phyloP scores from a whole-genome alignment of 2,329 filamentous ascomycete genomes.

The Botrytis porri region DNA sequence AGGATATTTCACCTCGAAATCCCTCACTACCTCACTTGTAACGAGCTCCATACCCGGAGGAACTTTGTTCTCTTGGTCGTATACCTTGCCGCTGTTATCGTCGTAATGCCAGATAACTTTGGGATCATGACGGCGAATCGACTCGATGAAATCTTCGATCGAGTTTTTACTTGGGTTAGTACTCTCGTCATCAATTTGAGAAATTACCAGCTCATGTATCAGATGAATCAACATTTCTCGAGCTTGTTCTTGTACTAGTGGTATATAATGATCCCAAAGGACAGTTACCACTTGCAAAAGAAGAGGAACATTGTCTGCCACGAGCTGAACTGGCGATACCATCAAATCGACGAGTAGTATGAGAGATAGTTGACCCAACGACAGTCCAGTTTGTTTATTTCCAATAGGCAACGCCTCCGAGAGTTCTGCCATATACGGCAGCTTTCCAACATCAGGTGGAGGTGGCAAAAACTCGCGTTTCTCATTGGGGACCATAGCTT shows the following conservation, averaged over 20 bases:
- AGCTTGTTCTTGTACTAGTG: slow-evolving; percentile 92
- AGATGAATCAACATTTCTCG: slow-evolving; percentile 97
- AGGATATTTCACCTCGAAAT: slow-evolving; percentile 81
- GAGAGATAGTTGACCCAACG: slow-evolving; percentile 85
- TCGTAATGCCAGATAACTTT: slow-evolving; percentile 93
- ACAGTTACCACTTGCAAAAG: slow-evolving; percentile 89
- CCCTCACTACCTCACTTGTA: slow-evolving; percentile 75
- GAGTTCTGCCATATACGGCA: slow-evolving; percentile 90
- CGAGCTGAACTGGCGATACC: slow-evolving; percentile 82
- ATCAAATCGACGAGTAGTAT: slow-evolving; percentile 95
- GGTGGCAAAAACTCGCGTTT: slow-evolving; percentile 67
- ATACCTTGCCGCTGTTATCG: slow-evolving; percentile 78
- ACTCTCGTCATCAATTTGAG: slow-evolving; percentile 66
- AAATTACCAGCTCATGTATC: slow-evolving; percentile 91
- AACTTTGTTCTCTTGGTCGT: slow-evolving; percentile 73
- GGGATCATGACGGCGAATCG: slow-evolving; percentile 77
- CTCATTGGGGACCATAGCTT: slow-evolving; percentile 93
- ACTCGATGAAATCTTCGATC: slow-evolving; percentile 85
- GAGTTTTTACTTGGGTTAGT: slow-evolving; percentile 62
- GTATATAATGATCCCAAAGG: slow-evolving; percentile 95
- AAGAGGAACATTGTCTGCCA: slow-evolving; percentile 75
- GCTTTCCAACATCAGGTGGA: slow-evolving; percentile 67
- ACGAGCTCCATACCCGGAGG: slow-evolving; percentile 84
- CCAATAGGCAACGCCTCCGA: slow-evolving; percentile 75
- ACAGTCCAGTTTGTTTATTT: slow-evolving; percentile 89